Base-by-base conservation (phyloP, 1,284 basidiomycete genomes). In the Cystobasidium pallidum region DNA sequence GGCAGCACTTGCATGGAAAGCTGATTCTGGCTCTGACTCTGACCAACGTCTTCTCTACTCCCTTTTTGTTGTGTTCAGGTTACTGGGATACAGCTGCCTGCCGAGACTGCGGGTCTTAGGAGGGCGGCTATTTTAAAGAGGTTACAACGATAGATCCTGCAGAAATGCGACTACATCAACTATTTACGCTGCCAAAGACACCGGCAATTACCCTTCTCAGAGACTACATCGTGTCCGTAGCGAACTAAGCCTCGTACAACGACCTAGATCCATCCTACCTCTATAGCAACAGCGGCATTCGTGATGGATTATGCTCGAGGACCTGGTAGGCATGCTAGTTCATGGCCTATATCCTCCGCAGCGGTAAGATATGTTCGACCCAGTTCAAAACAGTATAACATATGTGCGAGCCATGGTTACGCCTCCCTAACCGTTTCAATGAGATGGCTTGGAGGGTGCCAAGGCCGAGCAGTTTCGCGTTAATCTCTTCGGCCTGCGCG, bases 331-430 rank as follows among this genome's bases (percentile, higher is more conserved):
- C 49, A 72, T 10, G 57, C 62, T 30, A 72, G 47, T 34, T 72
- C 64, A 54, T 72, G 64, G 7, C 62, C 70, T 32, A 72, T 66
- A 51, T 72, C 70, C 51, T 72, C 70, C 2, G 70, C 52, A 28
- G 67, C 70, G 47, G n/a, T 28, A 28, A 10, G 34, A 24, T 6
- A 49, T 24, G 21, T 7, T 24, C 3, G 49, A 8, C 3, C 52
- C 34, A 59, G 62, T 13, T 47, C 43, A 21, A 24, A 41, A 17
- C 41, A 28, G 15, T 41, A 19, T 17, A 8, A 24, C 41, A 17
- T 17, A 28, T 49, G 58, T 17, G 11, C 36, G 28, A 17, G 17
- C 3, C 11, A 34, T 15, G 17, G 8, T 10, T 15, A 71, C 70
- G 28, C 32, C 70, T 65, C 4, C 70, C 70, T 26, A 72, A 30